Conservation (phyloP, 805 yeast species). For the Pichia ethanolica region DNA sequence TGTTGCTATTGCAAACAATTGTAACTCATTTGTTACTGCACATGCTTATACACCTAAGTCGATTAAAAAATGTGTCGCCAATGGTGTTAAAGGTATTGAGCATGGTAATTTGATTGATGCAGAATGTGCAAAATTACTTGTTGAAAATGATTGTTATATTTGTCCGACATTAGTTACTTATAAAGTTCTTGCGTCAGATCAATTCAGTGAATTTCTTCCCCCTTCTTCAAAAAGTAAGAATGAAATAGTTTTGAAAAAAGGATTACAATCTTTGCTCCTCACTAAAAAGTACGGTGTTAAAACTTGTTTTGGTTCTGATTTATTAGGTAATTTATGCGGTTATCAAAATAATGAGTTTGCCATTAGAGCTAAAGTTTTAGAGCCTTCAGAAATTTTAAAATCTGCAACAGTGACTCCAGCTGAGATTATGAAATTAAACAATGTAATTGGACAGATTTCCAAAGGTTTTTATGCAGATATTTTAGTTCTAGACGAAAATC, state of each 20-base stretch:
- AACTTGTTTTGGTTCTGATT: constrained; percentile 24
- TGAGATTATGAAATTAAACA: constrained; percentile 13
- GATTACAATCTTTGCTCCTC: constrained; percentile 15
- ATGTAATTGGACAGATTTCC: constrained; percentile 22
- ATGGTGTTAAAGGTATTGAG: constrained; percentile 26
- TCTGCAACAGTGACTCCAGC: constrained; percentile 26
- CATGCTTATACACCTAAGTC: constrained; percentile 23
- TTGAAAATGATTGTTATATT: constrained; percentile 17
- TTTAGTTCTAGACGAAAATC: constrained; percentile 19
- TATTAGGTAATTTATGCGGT: constrained; percentile 20
- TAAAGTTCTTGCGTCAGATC: constrained; percentile 25
- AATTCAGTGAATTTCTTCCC: constrained; percentile 17
- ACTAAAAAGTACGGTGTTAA: constrained; percentile 21
- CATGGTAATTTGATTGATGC: constrained; percentile 26
- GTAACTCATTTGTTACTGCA: constrained; percentile 24
- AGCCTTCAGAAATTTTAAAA: constrained; percentile 19
- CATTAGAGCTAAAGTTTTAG: constrained; percentile 19
- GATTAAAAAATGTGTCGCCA: constrained; percentile 19
- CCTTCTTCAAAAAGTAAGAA: constrained; percentile 17
- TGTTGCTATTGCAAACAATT: constrained; percentile 21
- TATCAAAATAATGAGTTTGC: constrained; percentile 25
- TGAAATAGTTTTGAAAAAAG: constrained; percentile 16
- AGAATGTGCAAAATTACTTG: constrained; percentile 23
- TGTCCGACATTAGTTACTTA: constrained; percentile 26
- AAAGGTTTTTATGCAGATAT: constrained; percentile 23